Conservation (phyloP, 805 yeast species). For the Starmera caribaea region DNA sequence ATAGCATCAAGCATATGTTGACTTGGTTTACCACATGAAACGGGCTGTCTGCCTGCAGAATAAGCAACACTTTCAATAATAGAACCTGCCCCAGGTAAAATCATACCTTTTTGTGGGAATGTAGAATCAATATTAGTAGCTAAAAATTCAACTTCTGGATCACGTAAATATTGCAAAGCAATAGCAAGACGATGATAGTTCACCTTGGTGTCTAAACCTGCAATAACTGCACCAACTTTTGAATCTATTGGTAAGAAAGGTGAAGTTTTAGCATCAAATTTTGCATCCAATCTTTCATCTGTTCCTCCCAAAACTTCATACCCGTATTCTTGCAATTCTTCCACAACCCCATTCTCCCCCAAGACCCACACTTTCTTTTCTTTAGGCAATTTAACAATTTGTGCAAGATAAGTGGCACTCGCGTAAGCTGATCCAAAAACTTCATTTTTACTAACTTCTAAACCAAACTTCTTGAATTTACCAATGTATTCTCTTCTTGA, state of each 20-base stretch:
- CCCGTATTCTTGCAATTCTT: constrained; percentile 69
- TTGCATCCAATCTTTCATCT: constrained; percentile 47
- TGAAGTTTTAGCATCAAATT: constrained; percentile 47
- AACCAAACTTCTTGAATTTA: constrained; percentile 58
- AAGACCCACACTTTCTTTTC: constrained; percentile 78
- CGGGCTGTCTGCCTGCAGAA: constrained; percentile 76
- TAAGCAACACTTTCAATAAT: constrained; percentile 67
- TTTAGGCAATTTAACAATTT: constrained; percentile 65
- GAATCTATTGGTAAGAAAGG: constrained; percentile 54
- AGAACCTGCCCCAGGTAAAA: constrained; percentile 94
- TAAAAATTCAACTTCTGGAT: constrained; percentile 54
- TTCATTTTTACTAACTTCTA: constrained; percentile 42
- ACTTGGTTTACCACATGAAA: constrained; percentile 89
- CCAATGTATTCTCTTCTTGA: constrained; percentile 67
- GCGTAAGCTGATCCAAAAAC: constrained; percentile 91
- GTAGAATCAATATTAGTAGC: constrained; percentile 96
- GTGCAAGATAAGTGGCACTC: constrained; percentile 73
- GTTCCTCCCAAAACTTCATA: constrained; percentile 76
- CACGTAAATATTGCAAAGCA: constrained; percentile 73
- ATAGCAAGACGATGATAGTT: constrained; percentile 77
- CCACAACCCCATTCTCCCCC: constrained; percentile 81
- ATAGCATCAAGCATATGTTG: constrained; percentile 86
- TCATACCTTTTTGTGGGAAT: constrained; percentile 77
- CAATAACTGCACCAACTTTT: constrained; percentile 77
- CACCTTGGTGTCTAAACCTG: constrained; percentile 70